These are phyloP conservation scores for Urochloa ruziziensis DNA, from an alignment of 176 grass and related monocot genomes.

Conservation along the genomic window DNA sequence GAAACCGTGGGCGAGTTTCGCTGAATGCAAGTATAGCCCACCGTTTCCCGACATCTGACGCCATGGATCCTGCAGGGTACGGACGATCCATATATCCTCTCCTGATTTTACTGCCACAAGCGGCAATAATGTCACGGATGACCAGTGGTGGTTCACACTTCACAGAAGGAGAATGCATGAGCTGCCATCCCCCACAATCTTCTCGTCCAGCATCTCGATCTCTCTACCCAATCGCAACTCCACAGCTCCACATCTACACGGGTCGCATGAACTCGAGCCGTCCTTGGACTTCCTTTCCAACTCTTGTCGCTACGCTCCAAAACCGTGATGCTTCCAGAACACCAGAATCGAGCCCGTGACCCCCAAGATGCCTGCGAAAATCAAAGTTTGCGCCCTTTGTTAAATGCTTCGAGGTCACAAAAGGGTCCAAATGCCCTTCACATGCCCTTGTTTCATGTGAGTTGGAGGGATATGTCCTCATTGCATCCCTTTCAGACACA, in stretches of 20 bases:
- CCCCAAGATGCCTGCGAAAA: not conserved
- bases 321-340: conserved; percentile 41
- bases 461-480: not conserved
- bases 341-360: conserved; percentile 33
- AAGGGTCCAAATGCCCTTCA: conserved; percentile 45
- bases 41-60: not conserved
- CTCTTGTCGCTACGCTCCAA: conserved; percentile 23
- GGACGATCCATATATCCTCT: not conserved
- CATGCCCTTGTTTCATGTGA: conserved; percentile 68
- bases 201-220: not conserved
- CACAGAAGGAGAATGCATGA: not conserved
- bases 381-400: not conserved
- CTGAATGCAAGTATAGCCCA: not conserved
- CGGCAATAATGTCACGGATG: conserved; percentile 2
- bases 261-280: not conserved
- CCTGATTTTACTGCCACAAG: not conserved
- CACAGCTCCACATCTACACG: not conserved
- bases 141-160: not conserved
- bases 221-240: not conserved
- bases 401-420: not conserved
- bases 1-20: not conserved
- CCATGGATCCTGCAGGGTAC: not conserved
- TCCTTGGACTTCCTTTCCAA: not conserved
- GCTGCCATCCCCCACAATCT: not conserved
- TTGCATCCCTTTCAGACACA: not conserved